Base-by-base conservation (phyloP, 1,284 basidiomycete genomes). In the Trametes versicolor region DNA sequence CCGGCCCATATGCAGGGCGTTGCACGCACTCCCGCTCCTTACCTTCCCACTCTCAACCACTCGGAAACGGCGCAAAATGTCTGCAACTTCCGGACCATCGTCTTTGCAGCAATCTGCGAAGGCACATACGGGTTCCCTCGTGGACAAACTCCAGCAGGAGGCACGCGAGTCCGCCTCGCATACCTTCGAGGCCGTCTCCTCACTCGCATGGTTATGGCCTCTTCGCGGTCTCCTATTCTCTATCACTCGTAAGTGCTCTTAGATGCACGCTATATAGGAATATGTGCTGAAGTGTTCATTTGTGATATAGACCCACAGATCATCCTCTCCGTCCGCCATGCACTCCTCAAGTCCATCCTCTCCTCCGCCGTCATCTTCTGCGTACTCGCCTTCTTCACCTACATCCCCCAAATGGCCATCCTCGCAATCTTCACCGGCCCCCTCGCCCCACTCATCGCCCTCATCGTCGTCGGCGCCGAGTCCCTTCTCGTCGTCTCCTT, bases 361-460 rank as follows among this genome's bases (percentile, higher is more conserved):
- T 72, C 79, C 37, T 82, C 81, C 13, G 68, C 78, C 10, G 76
- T 81, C 34, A 79, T 89, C 61, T 84, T 83, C 59, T 75, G 73
- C 19, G 78, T 75, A 21, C 78, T 91, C 71, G 88, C 89, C 74
- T 76, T 85, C 70, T 85, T 92, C 76, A 86, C 88, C 47, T 93
- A 89, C 76, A 73, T 91, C 17, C 91, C 90, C 1, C 89, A 91
- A 74, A 85, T 88, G 43, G 88, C 87, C 34, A 77, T 91, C 62
- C 85, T 91, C 43, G 84, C 87, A 1, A 65, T 90, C 53, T 82
- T 92, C 69, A 85, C 85, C 0, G 90, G 90, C 0, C 88, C 89
- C 2, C 76, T 91, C 29, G 83, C 83, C 5, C 77, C 77, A 1
- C 53, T 79, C 23, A 72, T 77, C 50, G 79, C 79, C n/a, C 68